Evolutionary conservation across 345 rosid genomes (phyloP), one percentile per base, ranked within the genome.

Genomic region (Eucalyptus regnans): DNA sequence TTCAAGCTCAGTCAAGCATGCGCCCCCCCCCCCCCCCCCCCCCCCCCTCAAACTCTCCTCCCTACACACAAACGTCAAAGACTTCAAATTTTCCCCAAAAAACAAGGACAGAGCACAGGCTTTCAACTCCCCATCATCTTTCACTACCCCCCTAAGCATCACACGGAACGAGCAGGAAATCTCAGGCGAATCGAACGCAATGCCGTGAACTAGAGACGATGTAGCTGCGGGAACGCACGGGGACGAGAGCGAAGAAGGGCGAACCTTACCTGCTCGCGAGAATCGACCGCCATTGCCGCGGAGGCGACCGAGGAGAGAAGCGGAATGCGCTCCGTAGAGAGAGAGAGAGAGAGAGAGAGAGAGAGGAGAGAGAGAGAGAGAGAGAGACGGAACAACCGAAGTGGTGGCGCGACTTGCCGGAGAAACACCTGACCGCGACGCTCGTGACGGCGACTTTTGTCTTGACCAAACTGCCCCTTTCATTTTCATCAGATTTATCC

Each of bases 321-420:
- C 76, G 12, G 29, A 68, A 64, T 52, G 29, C 79, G 85, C 79
- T 84, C 66, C 60, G 76, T 56, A 85, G 13, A 58, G 66, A 60
- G 66, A 60, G 66, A 58, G 64, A 58, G 62, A 56, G 62, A 23
- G n/a, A 25, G 66, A 60, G 66, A 29, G 66, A 60, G 66, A 29
- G 66, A 60, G 66, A 29, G 33, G 33, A 33, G 33, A 33, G 33
- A 33, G 33, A 25, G 66, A 60, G 33, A 33, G 33, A 33, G 33
- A 33, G 33, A 25, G 66, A 60, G 66, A 29, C 14, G 68, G 68
- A 27, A 27, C 31, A 27, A 62, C 33, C 43, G 76, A 76, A 86
- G 56, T 89, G 50, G 17, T 14, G 89, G 88, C 87, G 91, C 89
- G 91, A 91, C 92, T 91, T 66, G 92, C 89, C 95, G 91, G 90